Evolutionary conservation across 192 early-diverging fungal species (phyloP).

Genomic region (Dissophora globulifera): DNA sequence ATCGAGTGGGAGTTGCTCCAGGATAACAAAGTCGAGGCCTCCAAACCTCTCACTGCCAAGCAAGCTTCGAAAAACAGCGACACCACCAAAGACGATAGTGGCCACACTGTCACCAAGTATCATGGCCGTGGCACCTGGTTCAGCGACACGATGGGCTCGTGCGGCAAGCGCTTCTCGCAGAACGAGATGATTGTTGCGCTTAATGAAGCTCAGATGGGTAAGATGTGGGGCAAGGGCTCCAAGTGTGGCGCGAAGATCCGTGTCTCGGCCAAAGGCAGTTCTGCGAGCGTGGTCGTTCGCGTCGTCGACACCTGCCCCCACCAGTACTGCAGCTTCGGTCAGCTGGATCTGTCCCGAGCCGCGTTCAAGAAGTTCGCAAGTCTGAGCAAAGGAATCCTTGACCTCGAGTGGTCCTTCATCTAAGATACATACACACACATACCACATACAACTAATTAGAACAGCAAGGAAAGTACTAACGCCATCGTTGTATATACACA

Average conservation of each 20-base stretch:
- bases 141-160: conserved; percentile 41
- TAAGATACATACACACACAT: no score
- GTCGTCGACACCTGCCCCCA: conserved; percentile 44
- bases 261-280: conserved; percentile 27
- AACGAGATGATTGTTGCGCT: conserved; percentile 46
- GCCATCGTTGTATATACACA: no score
- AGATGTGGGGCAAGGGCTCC: conserved; percentile 31
- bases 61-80: no score
- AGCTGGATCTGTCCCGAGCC: conserved; percentile 32
- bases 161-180: conserved; percentile 36
- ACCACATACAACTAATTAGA: no score
- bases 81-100: no score
- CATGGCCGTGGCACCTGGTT: conserved; percentile 50
- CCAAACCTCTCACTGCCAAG: no score
- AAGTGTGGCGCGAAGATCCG: conserved; percentile 39
- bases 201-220: conserved; percentile 45
- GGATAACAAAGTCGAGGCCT: no score
- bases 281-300: conserved; percentile 21
- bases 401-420: conserved; percentile 44
- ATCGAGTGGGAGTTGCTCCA: no score
- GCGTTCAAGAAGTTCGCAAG: conserved; percentile 43
- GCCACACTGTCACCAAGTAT: no score
- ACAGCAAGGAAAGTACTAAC: no score
- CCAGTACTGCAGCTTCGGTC: conserved; percentile 34
- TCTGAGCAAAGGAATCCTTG: conserved; percentile 28